phyloP scores from a whole-genome alignment of 2,329 filamentous ascomycete genomes.

The Colletotrichum shisoi region DNA sequence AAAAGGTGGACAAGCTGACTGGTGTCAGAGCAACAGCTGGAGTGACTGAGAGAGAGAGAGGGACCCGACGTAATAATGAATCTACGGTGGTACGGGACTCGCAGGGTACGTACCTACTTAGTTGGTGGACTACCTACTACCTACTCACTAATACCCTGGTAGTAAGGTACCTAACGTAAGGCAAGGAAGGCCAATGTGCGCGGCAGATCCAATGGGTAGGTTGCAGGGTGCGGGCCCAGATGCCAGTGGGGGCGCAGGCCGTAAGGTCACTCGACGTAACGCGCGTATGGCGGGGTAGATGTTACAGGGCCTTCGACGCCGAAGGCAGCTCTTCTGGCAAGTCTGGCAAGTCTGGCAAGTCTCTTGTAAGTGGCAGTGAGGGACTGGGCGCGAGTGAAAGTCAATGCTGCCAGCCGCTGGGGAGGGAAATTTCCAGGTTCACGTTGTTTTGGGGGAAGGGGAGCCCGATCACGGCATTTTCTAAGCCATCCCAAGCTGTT shows the following conservation, averaged over 20 bases:
- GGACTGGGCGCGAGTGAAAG: slow-evolving; percentile 6
- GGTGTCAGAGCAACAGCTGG: slow-evolving; percentile 36
- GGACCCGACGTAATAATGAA: slow-evolving; percentile 37
- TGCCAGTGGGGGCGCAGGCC: slow-evolving; percentile 27
- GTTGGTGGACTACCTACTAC: background rate
- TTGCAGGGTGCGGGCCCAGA: slow-evolving; percentile 24
- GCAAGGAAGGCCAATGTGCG: slow-evolving; percentile 10
- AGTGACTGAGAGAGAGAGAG: background rate
- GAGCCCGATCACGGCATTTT: slow-evolving; percentile 20
- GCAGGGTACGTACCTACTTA: background rate
- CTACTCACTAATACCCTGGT: background rate
- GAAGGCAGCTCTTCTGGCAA: slow-evolving; percentile 22
- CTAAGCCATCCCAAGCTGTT: slow-evolving; percentile 21
- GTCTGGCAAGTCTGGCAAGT: slow-evolving; percentile 5
- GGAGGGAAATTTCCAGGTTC: background rate
- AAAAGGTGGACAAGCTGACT: slow-evolving; percentile 32
- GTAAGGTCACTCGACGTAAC: slow-evolving; percentile 34
- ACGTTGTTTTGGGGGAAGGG: background rate
- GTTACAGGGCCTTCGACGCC: slow-evolving; percentile 17
- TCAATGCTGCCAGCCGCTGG: slow-evolving; percentile 16
- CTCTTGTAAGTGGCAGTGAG: slow-evolving; percentile 8
- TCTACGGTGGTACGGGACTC: slow-evolving; percentile 20
- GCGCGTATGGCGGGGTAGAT: slow-evolving; percentile 38
- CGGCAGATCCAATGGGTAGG: slow-evolving; percentile 34
- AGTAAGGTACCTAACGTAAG: background rate